Evolutionary conservation across 306 rosid genomes (phyloP), one percentile per base, ranked within the genome.

Genomic region (Calophaca sinica): DNA sequence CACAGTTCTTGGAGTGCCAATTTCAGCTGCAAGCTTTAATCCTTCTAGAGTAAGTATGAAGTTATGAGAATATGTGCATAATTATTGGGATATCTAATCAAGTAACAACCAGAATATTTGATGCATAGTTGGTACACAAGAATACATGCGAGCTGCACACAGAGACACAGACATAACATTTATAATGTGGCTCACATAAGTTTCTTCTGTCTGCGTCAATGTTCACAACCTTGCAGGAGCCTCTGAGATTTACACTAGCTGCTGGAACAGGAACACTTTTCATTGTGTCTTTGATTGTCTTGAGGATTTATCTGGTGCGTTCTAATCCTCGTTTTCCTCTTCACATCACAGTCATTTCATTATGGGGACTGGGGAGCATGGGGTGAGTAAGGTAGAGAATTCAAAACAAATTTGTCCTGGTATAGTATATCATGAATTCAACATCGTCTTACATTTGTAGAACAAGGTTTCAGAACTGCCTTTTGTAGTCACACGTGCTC

Each of bases 241-340:
- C 99, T 73, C 77, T 92, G 66, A 80, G 90, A 78, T 94, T 94
- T 82, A 84, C 84, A 83, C 93, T 94, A 52, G 96, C 99, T 48
- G 96, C 96, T 80, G 99, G 99, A 80, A 89, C 93, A 62, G 97
- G 99, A 86, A 92, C 97, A 31, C 97, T 94, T 48, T 89, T 94
- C 89, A 89, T 92, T 50, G 97, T 94, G 58, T 90, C 96, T 5
- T 68, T 94, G 82, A 88, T 94, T 59, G 82, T 92, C 67, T 77
- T 94, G 73, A 83, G 99, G 84, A 90, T 92, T 82, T 94, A 94
- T 76, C 92, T 94, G 96, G 99, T 90, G 82, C 32, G 81, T 83
- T 81, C 62, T 12, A 29, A 52, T 75, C 51, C 45, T 74, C 31
- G 66, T 74, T 58, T 41, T 62, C 65, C 52, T 74, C 53, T 60